Conservation (phyloP, 352 stramenopile genomes). For the Phytophthora citrophthora region DNA sequence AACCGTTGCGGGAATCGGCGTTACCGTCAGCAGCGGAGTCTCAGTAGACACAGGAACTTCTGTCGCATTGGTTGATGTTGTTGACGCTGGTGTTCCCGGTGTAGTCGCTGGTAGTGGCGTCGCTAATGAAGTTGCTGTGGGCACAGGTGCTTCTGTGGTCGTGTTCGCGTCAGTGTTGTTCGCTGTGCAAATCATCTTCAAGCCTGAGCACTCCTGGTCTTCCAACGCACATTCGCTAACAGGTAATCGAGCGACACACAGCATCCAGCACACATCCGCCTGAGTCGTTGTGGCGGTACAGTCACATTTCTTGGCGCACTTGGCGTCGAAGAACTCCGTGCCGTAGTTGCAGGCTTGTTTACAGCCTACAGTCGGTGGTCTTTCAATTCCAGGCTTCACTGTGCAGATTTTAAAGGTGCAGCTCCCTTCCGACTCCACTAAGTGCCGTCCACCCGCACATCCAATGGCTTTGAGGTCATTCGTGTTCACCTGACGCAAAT, state of each 20-base stretch:
- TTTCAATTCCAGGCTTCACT: constrained; percentile 32
- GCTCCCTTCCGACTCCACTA: constrained; percentile 44
- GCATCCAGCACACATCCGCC: constrained; percentile 65
- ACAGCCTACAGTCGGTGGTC: constrained; percentile 37
- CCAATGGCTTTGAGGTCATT: constrained; percentile 47
- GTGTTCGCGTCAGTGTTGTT: constrained; percentile 19
- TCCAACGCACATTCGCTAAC: constrained; percentile 35
- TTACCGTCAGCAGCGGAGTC: neutral
- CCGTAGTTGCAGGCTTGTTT: constrained; percentile 46
- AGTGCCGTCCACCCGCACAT: constrained; percentile 45
- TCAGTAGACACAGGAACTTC: neutral
- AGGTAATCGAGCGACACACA: constrained; percentile 42
- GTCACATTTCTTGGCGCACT: constrained; percentile 53
- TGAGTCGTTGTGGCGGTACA: constrained; percentile 36
- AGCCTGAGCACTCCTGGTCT: constrained; percentile 43
- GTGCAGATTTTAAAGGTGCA: constrained; percentile 46
- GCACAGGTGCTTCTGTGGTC: constrained; percentile 6
- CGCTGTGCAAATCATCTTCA: constrained; percentile 37
- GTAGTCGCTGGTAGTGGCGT: neutral
- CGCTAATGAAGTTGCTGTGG: neutral
- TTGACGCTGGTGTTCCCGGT: neutral
- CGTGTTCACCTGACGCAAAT: constrained; percentile 24
- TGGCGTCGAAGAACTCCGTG: constrained; percentile 39
- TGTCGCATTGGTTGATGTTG: neutral
- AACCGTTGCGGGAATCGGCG: neutral